These are phyloP conservation scores for Zanthoxylum bungeanum DNA, from an alignment of 345 rosid genomes.

Conservation along the genomic window DNA sequence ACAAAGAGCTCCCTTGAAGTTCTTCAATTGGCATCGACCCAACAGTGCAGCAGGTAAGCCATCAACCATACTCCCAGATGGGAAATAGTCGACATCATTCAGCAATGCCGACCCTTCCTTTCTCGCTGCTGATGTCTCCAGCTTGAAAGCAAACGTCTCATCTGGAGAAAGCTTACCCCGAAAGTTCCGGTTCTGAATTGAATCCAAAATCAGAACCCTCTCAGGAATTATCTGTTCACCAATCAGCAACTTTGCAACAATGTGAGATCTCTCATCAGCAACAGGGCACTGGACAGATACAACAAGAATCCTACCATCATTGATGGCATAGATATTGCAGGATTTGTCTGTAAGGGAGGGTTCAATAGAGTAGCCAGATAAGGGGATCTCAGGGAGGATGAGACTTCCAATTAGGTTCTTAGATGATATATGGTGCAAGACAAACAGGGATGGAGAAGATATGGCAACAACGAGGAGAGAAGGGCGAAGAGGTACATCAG, in stretches of 20 bases:
- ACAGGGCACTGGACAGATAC: slow-evolving; percentile 64
- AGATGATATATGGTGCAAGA: slow-evolving; percentile 49
- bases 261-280: slow-evolving; percentile 62
- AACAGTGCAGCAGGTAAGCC: slow-evolving; percentile 85
- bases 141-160: slow-evolving; percentile 65
- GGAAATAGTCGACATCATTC: slow-evolving; percentile 66
- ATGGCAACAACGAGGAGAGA: slow-evolving; percentile 70
- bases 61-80: slow-evolving; percentile 85
- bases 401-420: slow-evolving; percentile 74
- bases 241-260: slow-evolving; percentile 65
- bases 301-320: slow-evolving; percentile 35
- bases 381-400: slow-evolving; percentile 70
- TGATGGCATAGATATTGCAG: slow-evolving; percentile 71
- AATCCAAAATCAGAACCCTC: slow-evolving; percentile 62
- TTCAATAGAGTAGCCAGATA: slow-evolving; percentile 55
- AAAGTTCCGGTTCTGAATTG: slow-evolving; percentile 76
- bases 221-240: slow-evolving; percentile 67
- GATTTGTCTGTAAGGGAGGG: slow-evolving; percentile 75
- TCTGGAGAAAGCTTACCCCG: slow-evolving; percentile 78
- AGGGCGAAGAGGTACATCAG: slow-evolving; percentile 52
- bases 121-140: slow-evolving; percentile 73
- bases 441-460: slow-evolving; percentile 60
- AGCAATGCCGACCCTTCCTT: slow-evolving; percentile 36
- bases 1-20: slow-evolving; percentile 65
- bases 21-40: slow-evolving; percentile 67